phyloP scores from a whole-genome alignment of 495 filamentous ascomycete genomes.

The Thermochaetoides thermophila region DNA sequence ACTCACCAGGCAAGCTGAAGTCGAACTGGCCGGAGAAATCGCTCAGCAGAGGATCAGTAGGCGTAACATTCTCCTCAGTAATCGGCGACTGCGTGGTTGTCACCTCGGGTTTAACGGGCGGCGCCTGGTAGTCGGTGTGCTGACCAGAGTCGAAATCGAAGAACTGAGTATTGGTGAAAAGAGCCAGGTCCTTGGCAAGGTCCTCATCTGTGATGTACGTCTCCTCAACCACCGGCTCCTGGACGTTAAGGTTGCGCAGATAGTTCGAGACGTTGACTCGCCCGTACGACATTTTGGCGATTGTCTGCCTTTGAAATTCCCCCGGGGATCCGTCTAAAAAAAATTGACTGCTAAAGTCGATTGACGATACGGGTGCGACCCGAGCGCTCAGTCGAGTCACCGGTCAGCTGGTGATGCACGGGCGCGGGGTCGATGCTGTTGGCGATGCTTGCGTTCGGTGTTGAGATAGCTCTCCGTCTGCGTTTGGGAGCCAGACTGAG shows the following conservation, averaged over 20 bases:
- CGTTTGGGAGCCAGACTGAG: too few species aligned
- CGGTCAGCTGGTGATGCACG: too few species aligned
- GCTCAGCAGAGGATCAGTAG: conserved; percentile 20
- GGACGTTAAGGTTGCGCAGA: conserved; percentile 71
- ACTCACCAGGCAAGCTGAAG: conserved; percentile 11
- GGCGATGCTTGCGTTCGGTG: too few species aligned
- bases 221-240: conserved; percentile 50
- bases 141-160: conserved; percentile 62
- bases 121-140: conserved; percentile 25
- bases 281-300: too few species aligned
- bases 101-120: conserved; percentile 20
- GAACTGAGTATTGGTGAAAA: conserved; percentile 91
- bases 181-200: conserved; percentile 52
- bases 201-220: conserved; percentile 41
- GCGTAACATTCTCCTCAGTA: conserved; percentile 22
- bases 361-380: too few species aligned
- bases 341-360: too few species aligned
- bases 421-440: too few species aligned
- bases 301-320: too few species aligned
- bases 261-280: conserved; percentile 77
- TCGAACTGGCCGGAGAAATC: conserved; percentile 25
- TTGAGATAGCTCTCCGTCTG: too few species aligned
- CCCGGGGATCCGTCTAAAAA: too few species aligned
- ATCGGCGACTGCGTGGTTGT: conserved; percentile 20
- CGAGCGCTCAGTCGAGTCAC: too few species aligned